phyloP scores from a whole-genome alignment of 169 alveolate species.

The Plasmodium gaboni region DNA sequence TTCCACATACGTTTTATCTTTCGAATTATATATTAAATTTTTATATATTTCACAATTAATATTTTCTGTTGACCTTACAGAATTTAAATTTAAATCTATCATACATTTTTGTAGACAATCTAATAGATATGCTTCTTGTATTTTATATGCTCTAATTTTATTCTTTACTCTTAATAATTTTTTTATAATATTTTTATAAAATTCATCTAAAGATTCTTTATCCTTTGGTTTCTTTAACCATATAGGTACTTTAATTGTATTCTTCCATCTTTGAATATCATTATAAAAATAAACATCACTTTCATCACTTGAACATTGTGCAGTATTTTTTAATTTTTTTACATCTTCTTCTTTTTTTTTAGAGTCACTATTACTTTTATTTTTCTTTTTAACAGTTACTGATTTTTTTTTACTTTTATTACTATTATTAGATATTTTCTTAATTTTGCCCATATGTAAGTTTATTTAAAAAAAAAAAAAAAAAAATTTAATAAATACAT shows the following conservation, averaged over 20 bases:
- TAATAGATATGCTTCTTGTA: conserved; percentile 68
- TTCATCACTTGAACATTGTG: conserved; percentile 27
- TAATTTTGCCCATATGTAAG: conserved; percentile 9
- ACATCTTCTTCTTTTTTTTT: not conserved
- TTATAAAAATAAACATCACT: conserved; percentile 73
- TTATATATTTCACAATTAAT: conserved; percentile 32
- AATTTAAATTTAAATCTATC: conserved; percentile 45
- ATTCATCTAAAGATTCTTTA: conserved; percentile 59
- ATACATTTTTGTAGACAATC: conserved; percentile 71
- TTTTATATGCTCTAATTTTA: conserved; percentile 71
- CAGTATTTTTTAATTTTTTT: not conserved
- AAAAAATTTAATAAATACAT: no score
- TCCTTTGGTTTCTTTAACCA: conserved; percentile 76
- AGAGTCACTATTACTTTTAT: conserved; percentile 4
- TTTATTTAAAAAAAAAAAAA: not conserved
- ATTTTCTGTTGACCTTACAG: conserved; percentile 16
- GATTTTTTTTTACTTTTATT: conserved; percentile 10
- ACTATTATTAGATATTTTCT: conserved; percentile 3
- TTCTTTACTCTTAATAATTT: conserved; percentile 73
- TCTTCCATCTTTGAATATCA: conserved; percentile 68
- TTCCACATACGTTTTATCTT: not conserved
- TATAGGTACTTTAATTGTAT: conserved; percentile 62
- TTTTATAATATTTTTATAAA: conserved; percentile 68
- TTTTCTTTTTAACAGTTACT: conserved; percentile 12
- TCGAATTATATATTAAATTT: not conserved